These are phyloP conservation scores for Fusarium marasasianum DNA, from an alignment of 2,329 filamentous ascomycete genomes.

Conservation along the genomic window DNA sequence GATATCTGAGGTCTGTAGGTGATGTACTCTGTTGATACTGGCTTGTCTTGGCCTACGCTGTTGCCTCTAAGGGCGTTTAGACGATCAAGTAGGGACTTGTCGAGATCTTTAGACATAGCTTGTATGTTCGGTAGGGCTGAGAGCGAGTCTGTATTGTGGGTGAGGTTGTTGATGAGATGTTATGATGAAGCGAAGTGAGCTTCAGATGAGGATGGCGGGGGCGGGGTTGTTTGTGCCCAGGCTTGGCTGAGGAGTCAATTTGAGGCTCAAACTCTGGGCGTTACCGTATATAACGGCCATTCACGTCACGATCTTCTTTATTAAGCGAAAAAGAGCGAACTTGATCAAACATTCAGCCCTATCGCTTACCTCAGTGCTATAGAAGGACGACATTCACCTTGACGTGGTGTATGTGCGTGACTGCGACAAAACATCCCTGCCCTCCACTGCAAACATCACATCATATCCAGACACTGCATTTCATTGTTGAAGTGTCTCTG, in stretches of 20 bases:
- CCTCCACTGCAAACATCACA: neutral
- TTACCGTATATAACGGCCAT: neutral
- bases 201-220: slow-evolving; percentile 21
- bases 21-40: slow-evolving; percentile 54
- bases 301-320: neutral
- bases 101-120: slow-evolving; percentile 49
- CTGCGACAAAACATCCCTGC: neutral
- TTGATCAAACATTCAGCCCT: neutral
- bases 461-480: neutral
- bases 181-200: slow-evolving; percentile 9
- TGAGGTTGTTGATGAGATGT: neutral
- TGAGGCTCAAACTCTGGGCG: neutral
- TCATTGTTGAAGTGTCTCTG: neutral
- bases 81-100: slow-evolving; percentile 62
- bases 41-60: slow-evolving; percentile 48
- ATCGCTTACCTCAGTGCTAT: neutral
- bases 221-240: slow-evolving; percentile 19
- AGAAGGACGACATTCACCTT: neutral
- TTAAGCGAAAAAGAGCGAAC: neutral
- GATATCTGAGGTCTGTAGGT: neutral
- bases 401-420: neutral
- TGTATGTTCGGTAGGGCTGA: rapidly evolving
- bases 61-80: slow-evolving; percentile 60
- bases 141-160: neutral
- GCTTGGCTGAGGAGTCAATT: slow-evolving; percentile 6